phyloP scores from a whole-genome alignment of 148 eudicot genomes.

The Tetragonia tetragonoides region DNA sequence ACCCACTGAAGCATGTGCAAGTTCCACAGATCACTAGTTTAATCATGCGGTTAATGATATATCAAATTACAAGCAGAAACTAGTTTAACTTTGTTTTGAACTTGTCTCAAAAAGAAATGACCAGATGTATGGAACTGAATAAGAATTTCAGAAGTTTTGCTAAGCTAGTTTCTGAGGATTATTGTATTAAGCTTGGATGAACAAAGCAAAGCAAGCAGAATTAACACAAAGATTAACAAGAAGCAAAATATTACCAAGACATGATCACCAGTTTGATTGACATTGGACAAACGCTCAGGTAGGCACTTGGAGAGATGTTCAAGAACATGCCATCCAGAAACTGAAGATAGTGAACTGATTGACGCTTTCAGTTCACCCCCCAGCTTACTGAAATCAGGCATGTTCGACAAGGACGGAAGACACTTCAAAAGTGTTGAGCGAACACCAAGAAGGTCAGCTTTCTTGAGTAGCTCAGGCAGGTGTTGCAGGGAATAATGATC shows the following conservation, averaged over 20 bases:
- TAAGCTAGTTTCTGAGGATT: not conserved
- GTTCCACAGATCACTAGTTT: not conserved
- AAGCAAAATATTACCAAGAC: conserved; percentile 46
- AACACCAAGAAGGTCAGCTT: conserved; percentile 62
- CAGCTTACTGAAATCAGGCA: conserved; percentile 62
- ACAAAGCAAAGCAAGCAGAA: not conserved
- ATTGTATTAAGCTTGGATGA: not conserved
- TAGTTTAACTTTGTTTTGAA: not conserved
- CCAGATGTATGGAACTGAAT: not conserved
- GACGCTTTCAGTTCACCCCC: conserved; percentile 57
- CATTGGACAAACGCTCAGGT: conserved; percentile 49
- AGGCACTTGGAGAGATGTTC: conserved; percentile 70
- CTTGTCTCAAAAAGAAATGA: not conserved
- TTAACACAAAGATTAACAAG: not conserved
- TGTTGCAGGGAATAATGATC: conserved; percentile 49
- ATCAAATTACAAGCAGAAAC: not conserved
- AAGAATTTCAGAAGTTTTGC: not conserved
- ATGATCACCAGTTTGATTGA: conserved; percentile 48
- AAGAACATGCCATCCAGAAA: conserved; percentile 65
- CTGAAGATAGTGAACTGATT: conserved; percentile 43
- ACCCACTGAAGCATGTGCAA: not conserved
- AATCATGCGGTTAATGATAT: not conserved
- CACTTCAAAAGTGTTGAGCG: conserved; percentile 56
- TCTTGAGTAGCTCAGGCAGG: conserved; percentile 56
- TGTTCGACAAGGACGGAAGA: conserved; percentile 66